A percentile compares a stretch with the other conserved stretches of the same genome.
Evolutionary conservation across 2,329 filamentous ascomycete species (phyloP).

Genomic region (Capronia epimyces): DNA sequence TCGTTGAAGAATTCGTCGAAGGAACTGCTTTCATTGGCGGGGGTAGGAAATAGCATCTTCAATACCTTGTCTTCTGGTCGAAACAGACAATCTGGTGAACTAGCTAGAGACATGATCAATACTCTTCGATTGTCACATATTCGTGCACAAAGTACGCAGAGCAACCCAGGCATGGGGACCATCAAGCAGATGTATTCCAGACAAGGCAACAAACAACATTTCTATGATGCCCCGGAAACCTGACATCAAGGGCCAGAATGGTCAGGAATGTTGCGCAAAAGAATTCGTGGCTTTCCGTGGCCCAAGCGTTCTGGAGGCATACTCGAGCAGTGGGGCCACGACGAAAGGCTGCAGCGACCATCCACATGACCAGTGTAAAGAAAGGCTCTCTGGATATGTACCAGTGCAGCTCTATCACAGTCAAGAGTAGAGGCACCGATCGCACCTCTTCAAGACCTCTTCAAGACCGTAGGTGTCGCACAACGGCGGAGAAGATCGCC

Average conservation of each 20-base stretch:
- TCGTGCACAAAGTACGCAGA: neutral
- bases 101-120: slow-evolving; percentile 29
- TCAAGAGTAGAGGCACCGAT: neutral
- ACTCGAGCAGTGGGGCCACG: neutral
- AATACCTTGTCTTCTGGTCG: slow-evolving; percentile 48
- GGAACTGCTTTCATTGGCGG: slow-evolving; percentile 54
- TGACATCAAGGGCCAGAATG: slow-evolving; percentile 4
- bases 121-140: neutral
- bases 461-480: too few relatives aligned
- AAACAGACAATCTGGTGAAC: slow-evolving; percentile 33
- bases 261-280: slow-evolving; percentile 13
- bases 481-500: too few relatives aligned
- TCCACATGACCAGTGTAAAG: neutral
- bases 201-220: slow-evolving; percentile 21
- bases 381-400: neutral
- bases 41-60: slow-evolving; percentile 46
- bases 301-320: slow-evolving; percentile 4
- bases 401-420: neutral
- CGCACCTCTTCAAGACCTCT: too few relatives aligned
- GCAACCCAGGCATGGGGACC: slow-evolving; percentile 1
- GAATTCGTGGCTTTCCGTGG: slow-evolving; percentile 12
- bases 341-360: neutral
- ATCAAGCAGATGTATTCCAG: slow-evolving; percentile 13
- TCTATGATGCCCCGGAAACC: slow-evolving; percentile 10
- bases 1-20: slow-evolving; percentile 60